These are phyloP conservation scores for Komagataella pastoris DNA, from an alignment of 805 yeast genomes.

Conservation along the genomic window DNA sequence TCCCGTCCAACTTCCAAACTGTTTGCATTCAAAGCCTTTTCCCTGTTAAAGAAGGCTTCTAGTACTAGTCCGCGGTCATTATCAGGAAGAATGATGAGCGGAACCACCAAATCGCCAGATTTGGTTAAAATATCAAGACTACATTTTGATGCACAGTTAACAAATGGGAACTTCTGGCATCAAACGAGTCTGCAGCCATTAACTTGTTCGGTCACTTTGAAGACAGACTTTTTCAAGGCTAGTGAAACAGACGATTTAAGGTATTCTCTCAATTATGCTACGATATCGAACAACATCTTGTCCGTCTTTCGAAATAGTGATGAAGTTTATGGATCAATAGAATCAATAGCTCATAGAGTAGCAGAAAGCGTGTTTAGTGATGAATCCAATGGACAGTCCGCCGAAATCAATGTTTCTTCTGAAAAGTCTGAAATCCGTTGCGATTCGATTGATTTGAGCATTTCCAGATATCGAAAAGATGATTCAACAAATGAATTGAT, in stretches of 20 bases:
- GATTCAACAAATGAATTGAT: not conserved
- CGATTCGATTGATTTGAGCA: conserved; percentile 12
- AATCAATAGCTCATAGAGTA: conserved; percentile 31
- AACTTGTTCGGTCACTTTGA: conserved; percentile 40
- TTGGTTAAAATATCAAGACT: not conserved
- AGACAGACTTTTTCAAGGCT: conserved; percentile 61
- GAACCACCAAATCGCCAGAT: not conserved
- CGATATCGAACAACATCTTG: conserved; percentile 29
- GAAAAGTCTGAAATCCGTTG: conserved; percentile 50
- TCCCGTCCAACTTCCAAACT: not conserved
- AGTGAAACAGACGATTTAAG: conserved; percentile 70
- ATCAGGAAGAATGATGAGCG: not conserved
- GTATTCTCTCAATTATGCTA: conserved; percentile 82
- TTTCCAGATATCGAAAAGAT: conserved; percentile 1
- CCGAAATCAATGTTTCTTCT: conserved; percentile 22
- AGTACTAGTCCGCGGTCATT: not conserved
- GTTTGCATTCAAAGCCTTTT: not conserved
- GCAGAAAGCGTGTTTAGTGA: conserved; percentile 16
- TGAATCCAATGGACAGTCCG: conserved; percentile 1
- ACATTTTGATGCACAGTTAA: not conserved
- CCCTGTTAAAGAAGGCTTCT: not conserved
- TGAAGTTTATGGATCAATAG: conserved; percentile 19
- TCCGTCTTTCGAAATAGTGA: not conserved
- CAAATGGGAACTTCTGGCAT: conserved; percentile 51
- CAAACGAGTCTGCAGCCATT: conserved; percentile 57